Base-by-base conservation (phyloP, 768 basidiomycete species). In the Tephrocybe sp. region DNA sequence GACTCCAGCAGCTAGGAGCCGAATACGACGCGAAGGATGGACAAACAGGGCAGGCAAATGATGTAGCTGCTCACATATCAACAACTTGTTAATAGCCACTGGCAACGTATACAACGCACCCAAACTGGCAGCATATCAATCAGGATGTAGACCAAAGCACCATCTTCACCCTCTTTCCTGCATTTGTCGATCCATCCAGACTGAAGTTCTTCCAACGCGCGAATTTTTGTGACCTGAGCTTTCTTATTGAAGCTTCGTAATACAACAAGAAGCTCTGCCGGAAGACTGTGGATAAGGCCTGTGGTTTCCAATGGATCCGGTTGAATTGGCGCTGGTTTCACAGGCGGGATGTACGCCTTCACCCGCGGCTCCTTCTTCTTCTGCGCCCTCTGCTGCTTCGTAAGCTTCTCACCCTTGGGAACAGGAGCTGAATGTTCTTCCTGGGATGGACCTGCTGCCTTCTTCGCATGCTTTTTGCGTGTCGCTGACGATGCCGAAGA, bases 391-490 rank as follows among this genome's bases (percentile, higher is more conserved):
- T 74, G 73, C 64, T 80, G 77, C 64, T 75, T 75, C 32, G 62
- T 69, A 54, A 77, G 76, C 37, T 72, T 74, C 69, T 76, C 84
- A 44, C 71, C 74, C 64, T 65, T 71, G 9, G 61, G 61, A 13
- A 66, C 49, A 6, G 70, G 64, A 9, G 66, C 51, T 4, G 69
- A 63, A 15, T 74, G 72, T 32, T 75, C 72, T 27, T 65, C 57
- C 8, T 64, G 64, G 42, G 55, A 39, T 18, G 60, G 45, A 37
- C 67, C 72, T 13, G 73, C 73, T 1, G 82, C 77, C 62, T 89
- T 94, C 52, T 87, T 82, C 13, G 89, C 89, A 64, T 96, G 91
- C 68, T 97, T 98, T 76, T 96, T 97, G 52, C 94, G 83, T 8
- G 95, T 98, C 4, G 72, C 91, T 1, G 90, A 84, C 0, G 84